Evolutionary conservation across 2,329 filamentous ascomycete species (phyloP), one percentile per base, ranked within the genome.

Genomic region (Venturia pyrina): DNA sequence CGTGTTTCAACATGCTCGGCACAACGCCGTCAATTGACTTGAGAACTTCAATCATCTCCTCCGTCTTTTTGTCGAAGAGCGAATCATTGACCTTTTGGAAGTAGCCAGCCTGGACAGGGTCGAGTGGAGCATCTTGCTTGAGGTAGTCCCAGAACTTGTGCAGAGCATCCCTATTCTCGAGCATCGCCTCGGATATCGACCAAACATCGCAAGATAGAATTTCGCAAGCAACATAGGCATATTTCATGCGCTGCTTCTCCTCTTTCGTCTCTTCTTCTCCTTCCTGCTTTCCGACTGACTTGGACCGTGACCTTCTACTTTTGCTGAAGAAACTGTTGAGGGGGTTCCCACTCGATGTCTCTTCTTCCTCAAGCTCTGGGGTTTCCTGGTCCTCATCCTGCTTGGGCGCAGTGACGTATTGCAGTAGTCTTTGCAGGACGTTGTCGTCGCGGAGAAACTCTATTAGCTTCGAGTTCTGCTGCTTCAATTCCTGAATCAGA

Each of bases 21-120:
- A 99, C 86, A 50, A 95, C 89, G 64, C 88, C 86, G 43, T 95
- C 89, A 62, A 96, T 79, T 1, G 87, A 88, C 75, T 92, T 96
- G 76, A 99, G 86, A 68, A 99, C 87, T 21, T 88, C 87, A 70
- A 98, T 82, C 93, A 98, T 99, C 69, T 97, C 93, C 73, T 96
- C 91, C 6, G 96, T 97, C 83, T 98, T 98, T 79, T 95, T 96
- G 76, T 98, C 95, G 66, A 99, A 89, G 24, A 99, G 80, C n/a
- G 91, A 90, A 79, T 99, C 95, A 76, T 98, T 98, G 73, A 99
- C 93, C 75, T 98, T 99, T 65, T 93, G 97, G 75, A 99, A 99
- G 76, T 99, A 99, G 73, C 93, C 93, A 21, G 95, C 93, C 78
- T 98, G 93, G 6, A 97, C 83, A 46, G 93, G 90, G 75, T 98